These are phyloP conservation scores for Paramecium primaurelia DNA, from an alignment of 73 alveolate genomes.

Conservation along the genomic window DNA sequence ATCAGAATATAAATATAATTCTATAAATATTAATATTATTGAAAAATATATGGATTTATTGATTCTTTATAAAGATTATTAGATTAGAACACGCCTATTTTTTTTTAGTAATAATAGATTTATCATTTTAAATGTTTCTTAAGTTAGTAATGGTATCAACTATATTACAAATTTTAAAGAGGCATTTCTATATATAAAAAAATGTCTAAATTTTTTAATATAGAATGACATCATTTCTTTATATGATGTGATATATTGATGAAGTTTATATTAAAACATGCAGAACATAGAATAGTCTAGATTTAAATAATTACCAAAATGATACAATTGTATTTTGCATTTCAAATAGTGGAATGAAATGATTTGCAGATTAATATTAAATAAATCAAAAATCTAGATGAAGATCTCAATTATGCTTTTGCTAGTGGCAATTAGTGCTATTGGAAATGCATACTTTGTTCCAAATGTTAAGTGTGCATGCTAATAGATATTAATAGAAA, in stretches of 20 bases:
- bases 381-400: background rate
- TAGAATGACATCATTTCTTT: background rate
- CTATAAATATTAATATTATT: too few species aligned
- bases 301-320: background rate
- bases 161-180: background rate
- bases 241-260: background rate
- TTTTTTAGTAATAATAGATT: background rate
- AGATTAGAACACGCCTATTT: background rate
- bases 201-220: background rate
- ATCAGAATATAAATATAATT: background rate
- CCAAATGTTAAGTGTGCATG: slow-evolving; percentile 1
- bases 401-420: background rate
- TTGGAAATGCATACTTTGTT: background rate
- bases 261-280: background rate
- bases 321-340: background rate
- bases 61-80: background rate
- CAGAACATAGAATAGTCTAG: background rate
- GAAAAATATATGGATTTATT: background rate
- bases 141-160: background rate
- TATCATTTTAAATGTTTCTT: background rate
- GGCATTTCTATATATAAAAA: background rate
- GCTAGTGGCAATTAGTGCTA: background rate
- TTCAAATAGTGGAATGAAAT: background rate
- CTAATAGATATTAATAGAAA: background rate
- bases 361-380: background rate